These are phyloP conservation scores for Pseudohalonectria lignicola DNA, from an alignment of 2,329 filamentous ascomycete species.

Conservation along the genomic window DNA sequence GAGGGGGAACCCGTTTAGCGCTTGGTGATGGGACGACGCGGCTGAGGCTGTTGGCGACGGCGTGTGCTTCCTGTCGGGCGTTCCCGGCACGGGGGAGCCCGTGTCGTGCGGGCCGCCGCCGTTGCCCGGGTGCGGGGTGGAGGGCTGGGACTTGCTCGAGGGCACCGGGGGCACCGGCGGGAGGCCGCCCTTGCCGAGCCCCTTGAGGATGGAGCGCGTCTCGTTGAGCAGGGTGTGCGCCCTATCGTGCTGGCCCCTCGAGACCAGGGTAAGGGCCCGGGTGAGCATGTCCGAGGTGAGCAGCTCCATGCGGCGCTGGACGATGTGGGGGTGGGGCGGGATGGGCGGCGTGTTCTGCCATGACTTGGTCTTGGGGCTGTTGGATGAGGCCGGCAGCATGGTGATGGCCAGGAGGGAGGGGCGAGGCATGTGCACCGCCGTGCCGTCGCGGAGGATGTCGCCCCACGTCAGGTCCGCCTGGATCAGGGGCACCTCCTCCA, in stretches of 20 bases:
- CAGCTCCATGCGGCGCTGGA: conserved; percentile 94
- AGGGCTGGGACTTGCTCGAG: conserved; percentile 28
- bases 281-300: conserved; percentile 97
- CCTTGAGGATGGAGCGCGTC: conserved; percentile 90
- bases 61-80: conserved; percentile 43
- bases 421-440: conserved; percentile 72
- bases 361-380: conserved; percentile 50
- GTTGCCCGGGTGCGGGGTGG: conserved; percentile 34
- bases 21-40: conserved; percentile 23
- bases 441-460: conserved; percentile 83
- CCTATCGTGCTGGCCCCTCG: conserved; percentile 83
- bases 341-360: conserved; percentile 67
- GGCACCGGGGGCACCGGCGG: conserved; percentile 70
- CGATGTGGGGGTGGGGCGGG: conserved; percentile 86
- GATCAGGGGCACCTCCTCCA: conserved; percentile 90
- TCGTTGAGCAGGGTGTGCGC: conserved; percentile 87
- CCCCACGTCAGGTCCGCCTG: conserved; percentile 92
- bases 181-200: conserved; percentile 86
- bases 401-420: conserved; percentile 91
- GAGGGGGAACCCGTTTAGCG: conserved; percentile 22
- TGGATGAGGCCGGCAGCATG: conserved; percentile 55
- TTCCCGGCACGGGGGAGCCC: conserved; percentile 29
- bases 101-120: too few relatives aligned
- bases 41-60: conserved; percentile 42
- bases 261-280: conserved; percentile 79